Percentiles rank a stretch among this genome's conserved stretches.
These are phyloP conservation scores for Peribolospora kevripleyi DNA, from an alignment of 768 basidiomycete genomes.

Conservation along the genomic window DNA sequence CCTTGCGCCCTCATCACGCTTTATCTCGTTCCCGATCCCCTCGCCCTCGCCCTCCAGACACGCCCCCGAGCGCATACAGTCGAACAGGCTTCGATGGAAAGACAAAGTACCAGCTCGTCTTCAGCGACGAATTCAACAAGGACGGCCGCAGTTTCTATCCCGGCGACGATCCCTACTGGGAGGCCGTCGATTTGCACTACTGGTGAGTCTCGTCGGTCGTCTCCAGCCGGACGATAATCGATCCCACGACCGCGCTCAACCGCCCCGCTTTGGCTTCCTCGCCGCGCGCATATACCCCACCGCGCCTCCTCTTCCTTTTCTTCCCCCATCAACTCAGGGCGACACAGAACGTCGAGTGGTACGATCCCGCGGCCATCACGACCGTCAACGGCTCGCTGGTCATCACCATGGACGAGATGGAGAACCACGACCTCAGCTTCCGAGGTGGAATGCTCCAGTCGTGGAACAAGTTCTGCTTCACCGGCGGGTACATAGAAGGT, in stretches of 20 bases:
- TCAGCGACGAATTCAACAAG: slow-evolving; percentile 60
- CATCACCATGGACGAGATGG: slow-evolving; percentile 10
- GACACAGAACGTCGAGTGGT: slow-evolving; percentile 6
- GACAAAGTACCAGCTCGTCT: slow-evolving; percentile 44
- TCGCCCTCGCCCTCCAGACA: too few relatives aligned
- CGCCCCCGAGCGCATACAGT: too few relatives aligned
- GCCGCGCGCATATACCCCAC: not conserved
- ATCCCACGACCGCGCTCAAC: not conserved
- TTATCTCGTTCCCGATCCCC: too few relatives aligned
- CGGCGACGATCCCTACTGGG: slow-evolving; percentile 66
- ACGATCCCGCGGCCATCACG: slow-evolving; percentile 21
- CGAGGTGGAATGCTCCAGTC: slow-evolving; percentile 31
- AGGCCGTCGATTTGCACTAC: slow-evolving; percentile 64
- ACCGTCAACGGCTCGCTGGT: slow-evolving; percentile 19
- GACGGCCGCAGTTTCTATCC: slow-evolving; percentile 32
- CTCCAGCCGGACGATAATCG: too few relatives aligned
- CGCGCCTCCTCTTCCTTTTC: not conserved
- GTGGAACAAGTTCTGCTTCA: slow-evolving; percentile 92
- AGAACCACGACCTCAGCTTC: slow-evolving; percentile 55
- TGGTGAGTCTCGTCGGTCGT: slow-evolving; percentile 19
- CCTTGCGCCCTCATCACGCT: too few relatives aligned
- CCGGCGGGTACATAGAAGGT: slow-evolving; percentile 59
- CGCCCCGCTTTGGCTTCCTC: not conserved
- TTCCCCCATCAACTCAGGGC: not conserved
- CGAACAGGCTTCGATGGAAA: slow-evolving; percentile 40